Percentiles rank a stretch among this genome's conserved stretches.
phyloP scores from a whole-genome alignment of 164 flowering plant species.

The Sextonia rubra region DNA sequence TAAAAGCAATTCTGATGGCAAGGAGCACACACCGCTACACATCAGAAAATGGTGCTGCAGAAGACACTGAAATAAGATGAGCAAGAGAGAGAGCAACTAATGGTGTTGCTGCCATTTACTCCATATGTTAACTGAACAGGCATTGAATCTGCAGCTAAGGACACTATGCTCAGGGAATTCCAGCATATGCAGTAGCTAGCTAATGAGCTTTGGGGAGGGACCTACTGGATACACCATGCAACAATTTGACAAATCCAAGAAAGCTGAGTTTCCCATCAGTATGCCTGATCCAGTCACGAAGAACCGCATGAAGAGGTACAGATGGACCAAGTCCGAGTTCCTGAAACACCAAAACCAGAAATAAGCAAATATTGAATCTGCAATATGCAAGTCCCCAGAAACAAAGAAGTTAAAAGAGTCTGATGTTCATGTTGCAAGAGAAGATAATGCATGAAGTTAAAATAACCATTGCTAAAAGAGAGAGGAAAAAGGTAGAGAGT shows the following conservation, averaged over 20 bases:
- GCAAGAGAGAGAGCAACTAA: not conserved
- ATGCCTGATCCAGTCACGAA: constrained; percentile 88
- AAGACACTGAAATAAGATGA: not conserved
- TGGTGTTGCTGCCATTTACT: not conserved
- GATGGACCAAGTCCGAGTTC: constrained; percentile 89
- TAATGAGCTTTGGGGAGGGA: constrained; percentile 44
- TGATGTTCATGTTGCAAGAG: not conserved
- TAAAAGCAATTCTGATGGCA: no score
- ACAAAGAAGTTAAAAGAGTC: not conserved
- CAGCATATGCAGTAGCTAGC: not conserved
- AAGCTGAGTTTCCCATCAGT: constrained; percentile 95
- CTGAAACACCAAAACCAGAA: constrained; percentile 26
- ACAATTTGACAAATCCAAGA: constrained; percentile 81
- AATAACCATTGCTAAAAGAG: not conserved
- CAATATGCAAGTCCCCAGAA: not conserved
- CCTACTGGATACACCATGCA: constrained; percentile 79
- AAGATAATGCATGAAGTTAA: not conserved
- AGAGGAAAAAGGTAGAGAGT: not conserved
- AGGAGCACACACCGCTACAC: no score
- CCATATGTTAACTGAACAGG: not conserved
- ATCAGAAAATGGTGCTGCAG: not conserved
- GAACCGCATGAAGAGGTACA: constrained; percentile 80
- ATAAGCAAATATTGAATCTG: not conserved
- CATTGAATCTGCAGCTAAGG: not conserved
- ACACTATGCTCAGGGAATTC: not conserved